Conservation (phyloP, 192 early-diverging fungal genomes). For the Allomyces arbusculus region DNA sequence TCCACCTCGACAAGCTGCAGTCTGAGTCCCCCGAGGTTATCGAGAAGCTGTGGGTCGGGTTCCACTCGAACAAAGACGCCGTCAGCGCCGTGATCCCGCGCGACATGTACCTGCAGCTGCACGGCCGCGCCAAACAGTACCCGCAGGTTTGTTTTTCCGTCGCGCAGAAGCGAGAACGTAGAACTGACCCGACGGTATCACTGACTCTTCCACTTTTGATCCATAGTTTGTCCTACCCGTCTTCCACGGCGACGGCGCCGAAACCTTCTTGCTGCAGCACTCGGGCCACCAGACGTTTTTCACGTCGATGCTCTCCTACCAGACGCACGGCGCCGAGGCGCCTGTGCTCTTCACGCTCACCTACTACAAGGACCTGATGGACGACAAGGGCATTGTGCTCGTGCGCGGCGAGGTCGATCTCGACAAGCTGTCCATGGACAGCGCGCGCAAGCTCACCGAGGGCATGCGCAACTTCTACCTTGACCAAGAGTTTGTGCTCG, state of each 20-base stretch:
- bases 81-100: conserved; percentile 43
- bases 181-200: not conserved
- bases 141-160: conserved; percentile 25
- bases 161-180: not conserved
- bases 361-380: conserved; percentile 65
- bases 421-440: conserved; percentile 30
- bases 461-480: conserved; percentile 78
- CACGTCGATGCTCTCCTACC: conserved; percentile 74
- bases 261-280: conserved; percentile 74
- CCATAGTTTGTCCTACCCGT: conserved; percentile 66
- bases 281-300: conserved; percentile 66
- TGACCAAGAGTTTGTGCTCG: conserved; percentile 31
- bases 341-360: conserved; percentile 65
- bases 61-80: conserved; percentile 35
- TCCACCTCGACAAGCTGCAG: conserved; percentile 25
- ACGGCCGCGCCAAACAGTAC: conserved; percentile 23
- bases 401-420: conserved; percentile 61
- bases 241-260: conserved; percentile 55
- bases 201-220: not conserved
- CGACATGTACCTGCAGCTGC: conserved; percentile 33
- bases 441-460: conserved; percentile 59
- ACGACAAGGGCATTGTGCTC: conserved; percentile 64
- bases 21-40: conserved; percentile 18
- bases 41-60: conserved; percentile 49
- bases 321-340: conserved; percentile 55